Evolutionary conservation across 208 protist genomes (phyloP).

Genomic region (Crithidia fasciculata): DNA sequence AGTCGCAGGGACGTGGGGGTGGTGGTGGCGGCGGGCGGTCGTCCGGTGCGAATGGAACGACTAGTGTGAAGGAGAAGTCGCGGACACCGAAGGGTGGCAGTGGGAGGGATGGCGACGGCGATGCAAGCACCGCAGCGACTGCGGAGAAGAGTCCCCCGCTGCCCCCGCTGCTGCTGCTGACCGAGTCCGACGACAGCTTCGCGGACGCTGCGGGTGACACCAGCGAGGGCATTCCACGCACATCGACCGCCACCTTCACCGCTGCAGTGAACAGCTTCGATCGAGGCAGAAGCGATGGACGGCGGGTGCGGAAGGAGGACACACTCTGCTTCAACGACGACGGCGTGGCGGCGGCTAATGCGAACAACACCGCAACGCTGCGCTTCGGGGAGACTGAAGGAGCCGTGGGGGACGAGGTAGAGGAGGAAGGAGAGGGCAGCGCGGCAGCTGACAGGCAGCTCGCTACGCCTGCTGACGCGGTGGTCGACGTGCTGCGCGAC

Average conservation of each 20-base stretch:
- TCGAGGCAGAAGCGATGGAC: not conserved
- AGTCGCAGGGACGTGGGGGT: too few species aligned
- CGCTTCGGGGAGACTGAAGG: not conserved
- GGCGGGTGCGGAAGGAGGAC: not conserved
- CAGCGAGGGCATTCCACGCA: not conserved
- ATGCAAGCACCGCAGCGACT: not conserved
- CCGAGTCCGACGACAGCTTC: conserved; percentile 16
- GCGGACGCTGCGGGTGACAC: not conserved
- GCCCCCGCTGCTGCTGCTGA: conserved; percentile 25
- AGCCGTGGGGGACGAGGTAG: not conserved
- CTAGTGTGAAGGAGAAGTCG: too few species aligned
- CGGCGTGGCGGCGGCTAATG: too few species aligned
- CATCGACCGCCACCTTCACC: not conserved
- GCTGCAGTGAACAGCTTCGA: conserved; percentile 2
- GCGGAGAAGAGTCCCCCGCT: conserved; percentile 4
- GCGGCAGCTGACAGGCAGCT: not conserved
- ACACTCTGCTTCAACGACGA: conserved; percentile 12
- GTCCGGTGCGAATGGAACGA: too few species aligned
- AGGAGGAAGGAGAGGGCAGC: not conserved
- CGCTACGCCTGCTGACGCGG: conserved; percentile 2
- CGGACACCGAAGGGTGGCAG: not conserved
- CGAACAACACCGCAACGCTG: not conserved
- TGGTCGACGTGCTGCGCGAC: conserved; percentile 33
- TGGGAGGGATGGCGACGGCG: not conserved
- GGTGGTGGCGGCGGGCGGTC: not conserved